Base-by-base conservation (phyloP, 2,329 filamentous ascomycete species). In the Colletotrichum nymphaeae region DNA sequence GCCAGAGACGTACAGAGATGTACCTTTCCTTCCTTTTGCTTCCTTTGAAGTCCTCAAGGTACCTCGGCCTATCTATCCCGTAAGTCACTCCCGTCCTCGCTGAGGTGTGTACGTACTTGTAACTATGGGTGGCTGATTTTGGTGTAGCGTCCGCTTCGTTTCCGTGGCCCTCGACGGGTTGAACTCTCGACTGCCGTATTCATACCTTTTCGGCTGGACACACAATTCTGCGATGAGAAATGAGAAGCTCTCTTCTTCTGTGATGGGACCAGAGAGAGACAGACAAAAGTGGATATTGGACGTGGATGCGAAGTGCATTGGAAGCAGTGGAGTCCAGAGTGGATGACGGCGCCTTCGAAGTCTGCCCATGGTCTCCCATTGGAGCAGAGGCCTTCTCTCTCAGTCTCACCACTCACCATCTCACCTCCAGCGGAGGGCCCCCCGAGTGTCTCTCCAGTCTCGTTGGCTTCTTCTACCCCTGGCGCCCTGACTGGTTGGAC, bases 171-270 rank as follows among this genome's bases (percentile, higher is more conserved):
- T 53, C 53, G 37, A 56, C 37, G 57, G 53, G 62, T 42, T 37
- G 37, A 70, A 67, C 67, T 59, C 42, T 70, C 26, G 35, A 46
- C 37, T 22, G 65, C 49, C 28, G 42, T 35, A 53, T 49, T 49
- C 42, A 19, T 5, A 49, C 42, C 42, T 24, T 59, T 57, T 57
- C 53, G 60, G 32, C 6, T 16, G 49, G 60, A 35, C 67, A 64
- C 59, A 19, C 57, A 24, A 7, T 26, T 5, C 16, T 16, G 30
- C 19, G 11, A 42, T 42, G n/a, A 46, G n/a, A 26, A 52, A n/a
- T 14, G 9, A 52, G 24, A 22, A 49, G 32, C 49, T 65, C 52
- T n/a, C 62, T 16, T 22, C 49, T n/a, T 28, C 22, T n/a, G 11
- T 26, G 24, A 16, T 22, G 26, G n/a, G n/a, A 22, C 26, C 16